Base-by-base conservation (phyloP, 495 filamentous ascomycete genomes). In the Aspergillus asperescens region DNA sequence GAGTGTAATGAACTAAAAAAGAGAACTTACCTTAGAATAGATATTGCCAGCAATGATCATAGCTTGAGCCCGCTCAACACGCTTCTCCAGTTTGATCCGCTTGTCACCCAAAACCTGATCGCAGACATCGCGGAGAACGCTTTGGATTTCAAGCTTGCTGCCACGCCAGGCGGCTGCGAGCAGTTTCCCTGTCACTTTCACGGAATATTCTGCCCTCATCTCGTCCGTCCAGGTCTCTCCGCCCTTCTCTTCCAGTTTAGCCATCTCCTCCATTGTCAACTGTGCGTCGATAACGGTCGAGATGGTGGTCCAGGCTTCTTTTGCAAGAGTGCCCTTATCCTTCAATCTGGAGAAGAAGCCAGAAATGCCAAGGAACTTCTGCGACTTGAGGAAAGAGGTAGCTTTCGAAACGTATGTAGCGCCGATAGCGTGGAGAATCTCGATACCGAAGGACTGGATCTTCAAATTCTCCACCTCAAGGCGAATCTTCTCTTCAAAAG, bases 211-310 rank as follows among this genome's bases (percentile, higher is more conserved):
- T n/a, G 86, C 79, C 72, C 90, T 92, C 77, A 87, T 90, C 82
- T 99, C 94, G 58, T 97, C 93, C 8, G 93, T 96, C 93, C 93
- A 99, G 35, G 95, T 92, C 48, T 96, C 94, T 18, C 93, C 93
- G 16, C 93, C 93, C 62, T 85, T 85, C 75, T 96, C 88, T 71
- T 99, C 94, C 69, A 89, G 69, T 65, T 92, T 90, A 20, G 90
- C 90, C 93, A 99, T 97, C 67, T 96, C 93, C 70, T 97, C 94
- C 85, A 99, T 95, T 45, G 89, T 95, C 77, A 94, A 83, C 69
- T 99, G 93, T 38, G 93, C 93, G 61, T 96, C 91, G 54, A 99
- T 96, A n/a, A 93, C 93, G 16, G 88, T 94, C 22, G 83, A 88
- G 61, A 99, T 95, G 19, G 94, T 99, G 53, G 84, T 90, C 94